phyloP scores from a whole-genome alignment of 441 rosid species.

The Macaranga tanarius region DNA sequence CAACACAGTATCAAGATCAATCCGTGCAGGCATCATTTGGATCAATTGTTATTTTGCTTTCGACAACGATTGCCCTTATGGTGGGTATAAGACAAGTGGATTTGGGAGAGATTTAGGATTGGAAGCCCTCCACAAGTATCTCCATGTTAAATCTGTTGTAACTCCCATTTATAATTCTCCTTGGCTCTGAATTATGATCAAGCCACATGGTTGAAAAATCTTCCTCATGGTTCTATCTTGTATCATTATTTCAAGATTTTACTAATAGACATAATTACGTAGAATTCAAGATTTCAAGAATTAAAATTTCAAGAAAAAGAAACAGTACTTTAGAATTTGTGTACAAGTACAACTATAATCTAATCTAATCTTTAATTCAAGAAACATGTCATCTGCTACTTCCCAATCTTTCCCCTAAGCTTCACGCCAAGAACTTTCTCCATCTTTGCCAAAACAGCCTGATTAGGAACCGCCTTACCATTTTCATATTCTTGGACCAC shows the following conservation, averaged over 20 bases:
- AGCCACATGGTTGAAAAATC: no score
- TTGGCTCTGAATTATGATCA: constrained; percentile 44
- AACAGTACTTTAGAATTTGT: no score
- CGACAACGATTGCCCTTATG: constrained; percentile 58
- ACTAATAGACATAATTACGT: no score
- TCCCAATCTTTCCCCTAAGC: constrained; percentile 60
- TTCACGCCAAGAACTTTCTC: constrained; percentile 78
- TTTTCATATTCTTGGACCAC: constrained; percentile 92
- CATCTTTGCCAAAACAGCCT: constrained; percentile 75
- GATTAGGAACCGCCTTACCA: constrained; percentile 85
- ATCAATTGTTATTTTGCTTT: constrained; percentile 67
- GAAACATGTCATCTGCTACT: constrained; percentile 29
- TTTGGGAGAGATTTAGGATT: constrained; percentile 65
- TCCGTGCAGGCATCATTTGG: constrained; percentile 71
- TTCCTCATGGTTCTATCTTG: no score
- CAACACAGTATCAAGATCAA: constrained; percentile 78
- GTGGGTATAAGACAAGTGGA: constrained; percentile 85
- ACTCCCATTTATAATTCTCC: constrained; percentile 75
- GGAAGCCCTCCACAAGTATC: constrained; percentile 59
- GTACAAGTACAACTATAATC: no score
- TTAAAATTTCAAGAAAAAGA: no score
- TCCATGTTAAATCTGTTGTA: constrained; percentile 66
- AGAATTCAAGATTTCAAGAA: no score
- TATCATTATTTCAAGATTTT: no score
- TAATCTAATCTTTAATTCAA: no score